Base-by-base conservation (phyloP, 2,329 filamentous ascomycete genomes). In the Penicillium corylophilum region DNA sequence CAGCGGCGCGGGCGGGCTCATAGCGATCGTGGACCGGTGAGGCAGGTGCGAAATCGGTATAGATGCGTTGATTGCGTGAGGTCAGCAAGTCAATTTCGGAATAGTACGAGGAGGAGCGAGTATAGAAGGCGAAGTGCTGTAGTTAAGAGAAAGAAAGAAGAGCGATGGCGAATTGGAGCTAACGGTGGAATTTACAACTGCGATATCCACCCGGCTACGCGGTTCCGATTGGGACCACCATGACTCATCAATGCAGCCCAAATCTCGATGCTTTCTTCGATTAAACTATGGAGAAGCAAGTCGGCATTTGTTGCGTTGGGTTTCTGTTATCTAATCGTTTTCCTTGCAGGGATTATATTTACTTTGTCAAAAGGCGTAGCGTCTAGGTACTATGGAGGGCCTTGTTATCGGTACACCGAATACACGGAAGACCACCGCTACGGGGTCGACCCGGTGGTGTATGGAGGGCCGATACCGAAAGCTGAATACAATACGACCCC, bases 1-100 rank as follows among this genome's bases (percentile, higher is more conserved):
- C 33, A 69, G 15, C 31, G 68, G 53, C 26, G 63, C 52, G 26
- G 69, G 66, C 16, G 62, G 54, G 48, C 59, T 62, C 60, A 60
- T 64, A 12, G 43, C 39, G 44, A 46, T 28, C n/a, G 15, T 12
- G 29, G n/a, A 35, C 43, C 29, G 31, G 44, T 43, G 43, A 35
- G 38, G 20, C 16, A 10, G 28, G 42, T 45, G 13, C 13, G 38
- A 41, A 23, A n/a, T 36, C 41, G 40, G 31, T 16, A 31, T 39
- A 39, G 35, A 16, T 48, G 39, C 4, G 23, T 38, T 36, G 23
- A 7, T 4, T 36, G 29, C 31, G 16, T n/a, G 40, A 38, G n/a
- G 23, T 3, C 23, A 10, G 20, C 13, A 13, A 22, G 5, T 13
- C 24, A 20, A n/a, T 24, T 31, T 44, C 9, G 31, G 40, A 23